Base-by-base conservation (phyloP, 768 basidiomycete genomes). In the Cubamyces sp. region DNA sequence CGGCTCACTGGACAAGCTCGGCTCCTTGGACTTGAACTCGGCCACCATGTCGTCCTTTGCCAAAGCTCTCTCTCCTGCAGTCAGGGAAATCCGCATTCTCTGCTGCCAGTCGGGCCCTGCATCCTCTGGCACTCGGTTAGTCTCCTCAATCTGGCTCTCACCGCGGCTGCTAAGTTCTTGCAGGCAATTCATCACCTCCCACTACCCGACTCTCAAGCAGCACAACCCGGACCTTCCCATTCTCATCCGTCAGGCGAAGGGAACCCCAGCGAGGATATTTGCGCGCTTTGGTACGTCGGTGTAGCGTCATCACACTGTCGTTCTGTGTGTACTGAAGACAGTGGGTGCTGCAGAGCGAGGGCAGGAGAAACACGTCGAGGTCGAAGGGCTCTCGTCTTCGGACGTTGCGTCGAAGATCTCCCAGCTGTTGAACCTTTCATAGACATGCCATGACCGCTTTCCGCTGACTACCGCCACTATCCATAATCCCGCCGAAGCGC, bases 211-310 rank as follows among this genome's bases (percentile, higher is more conserved):
- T 54, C 84, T 93, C 70, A 93, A 94, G 78, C 82, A 90, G 72
- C 78, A 88, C 74, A 94, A 94, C 71, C 92, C 92, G 41, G 87
- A 94, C 76, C 77, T 94, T n/a, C 92, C 91, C 18, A 82, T 92
- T 40, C 74, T 94, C 68, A 90, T 94, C 69, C 82, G 92, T 68
- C 90, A 92, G 76, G 92, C 91, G 16, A 78, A 77, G 55, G 90
- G 87, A 40, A 92, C 90, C 8, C 91, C 90, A 40, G 91, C 91
- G 64, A 82, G 92, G 70, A 84, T 84, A 49, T 94, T 93, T 82
- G 92, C 90, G 55, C 81, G 92, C 70, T 94, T 91, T 71, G 92
- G 92, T 94, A 76, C 74, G 90, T 63, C 34, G 4, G 0, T 46
- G 26, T 23, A 19, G 9, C 37, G 26, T 25, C 21, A 8, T 5